Evolutionary conservation across 1,284 basidiomycete species (phyloP), one percentile per base, ranked within the genome.

Genomic region (Apiotrichum gracile): DNA sequence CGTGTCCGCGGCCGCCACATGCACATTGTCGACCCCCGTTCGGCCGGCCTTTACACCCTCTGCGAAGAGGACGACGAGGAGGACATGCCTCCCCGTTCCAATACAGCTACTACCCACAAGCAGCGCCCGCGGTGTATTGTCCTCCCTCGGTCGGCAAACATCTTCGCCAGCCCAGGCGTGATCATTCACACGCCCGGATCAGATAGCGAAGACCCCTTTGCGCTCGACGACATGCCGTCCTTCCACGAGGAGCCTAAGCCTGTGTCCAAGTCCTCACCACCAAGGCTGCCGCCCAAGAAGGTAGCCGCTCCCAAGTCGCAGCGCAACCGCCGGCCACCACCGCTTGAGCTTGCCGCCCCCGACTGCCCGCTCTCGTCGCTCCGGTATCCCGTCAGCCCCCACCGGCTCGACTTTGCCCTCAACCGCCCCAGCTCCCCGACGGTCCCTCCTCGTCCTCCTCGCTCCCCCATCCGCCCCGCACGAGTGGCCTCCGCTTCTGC

Each of bases 31-130:
- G 63, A 65, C 47, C 68, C 65, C 6, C 58, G 61, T 14, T 48
- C 51, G 9, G 61, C 51, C 26, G 69, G 66, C 3, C 57, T 71
- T 10, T 71, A 66, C 60, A 68, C 67, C 22, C 59, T 71, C 14
- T 54, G 42, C 31, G 69, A 71, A 49, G 51, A 54, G 9, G 63
- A 62, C 17, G 64, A 64, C 34, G 38, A 47, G 22, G 35, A 51
- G 17, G 22, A 39, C 21, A 13, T 24, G 9, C 21, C 31, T 19
- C 34, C 34, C 4, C 51, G 42, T 13, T 42, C 50, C 16, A 48
- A 26, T 22, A 33, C 26, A 39, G 34, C 29, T 31, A 19, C 34
- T n/a, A 37, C 38, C 38, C 16, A 14, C 34, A 35, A 16, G 34
- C 2, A 31, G 38, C 35, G 26, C 47, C 19, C 35, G 35, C 27